phyloP scores from a whole-genome alignment of 179 eudicot genomes.

The Spergularia azorica region DNA sequence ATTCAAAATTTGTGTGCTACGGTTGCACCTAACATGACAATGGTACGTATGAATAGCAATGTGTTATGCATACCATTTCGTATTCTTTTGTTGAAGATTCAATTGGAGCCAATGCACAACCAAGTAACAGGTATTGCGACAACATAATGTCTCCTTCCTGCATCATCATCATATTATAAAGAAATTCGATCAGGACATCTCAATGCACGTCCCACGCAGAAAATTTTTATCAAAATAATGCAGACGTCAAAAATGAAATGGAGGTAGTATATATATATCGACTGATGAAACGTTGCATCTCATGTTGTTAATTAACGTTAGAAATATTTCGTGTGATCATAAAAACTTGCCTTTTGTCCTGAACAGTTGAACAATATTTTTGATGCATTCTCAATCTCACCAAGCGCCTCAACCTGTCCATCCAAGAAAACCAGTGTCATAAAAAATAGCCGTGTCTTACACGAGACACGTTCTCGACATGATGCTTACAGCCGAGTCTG shows the following conservation, averaged over 20 bases:
- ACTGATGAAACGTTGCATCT: no score
- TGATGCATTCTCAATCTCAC: conserved; percentile 83
- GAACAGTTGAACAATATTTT: conserved; percentile 60
- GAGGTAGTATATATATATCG: no score
- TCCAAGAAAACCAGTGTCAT: conserved; percentile 20
- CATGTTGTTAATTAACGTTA: background rate
- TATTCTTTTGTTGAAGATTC: conserved; percentile 68
- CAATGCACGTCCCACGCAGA: no score
- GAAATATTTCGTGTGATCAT: background rate
- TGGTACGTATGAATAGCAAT: background rate
- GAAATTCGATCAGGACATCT: no score
- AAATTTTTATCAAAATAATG: no score
- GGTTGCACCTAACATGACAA: no score
- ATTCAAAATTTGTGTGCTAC: no score
- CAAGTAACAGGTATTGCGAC: conserved; percentile 70
- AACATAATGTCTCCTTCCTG: conserved; percentile 76
- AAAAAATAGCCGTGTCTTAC: background rate
- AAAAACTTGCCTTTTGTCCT: conserved; percentile 50
- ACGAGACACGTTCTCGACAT: no score
- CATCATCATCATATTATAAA: background rate
- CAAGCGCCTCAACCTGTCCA: conserved; percentile 86
- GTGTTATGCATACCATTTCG: conserved; percentile 46
- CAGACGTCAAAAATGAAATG: no score
- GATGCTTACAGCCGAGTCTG: no score
- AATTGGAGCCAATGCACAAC: conserved; percentile 62